Percentiles rank a stretch among this genome's conserved stretches.
Evolutionary conservation across 371 early-diverging fungal species (phyloP).

Genomic region (Apophysomyces variabilis): DNA sequence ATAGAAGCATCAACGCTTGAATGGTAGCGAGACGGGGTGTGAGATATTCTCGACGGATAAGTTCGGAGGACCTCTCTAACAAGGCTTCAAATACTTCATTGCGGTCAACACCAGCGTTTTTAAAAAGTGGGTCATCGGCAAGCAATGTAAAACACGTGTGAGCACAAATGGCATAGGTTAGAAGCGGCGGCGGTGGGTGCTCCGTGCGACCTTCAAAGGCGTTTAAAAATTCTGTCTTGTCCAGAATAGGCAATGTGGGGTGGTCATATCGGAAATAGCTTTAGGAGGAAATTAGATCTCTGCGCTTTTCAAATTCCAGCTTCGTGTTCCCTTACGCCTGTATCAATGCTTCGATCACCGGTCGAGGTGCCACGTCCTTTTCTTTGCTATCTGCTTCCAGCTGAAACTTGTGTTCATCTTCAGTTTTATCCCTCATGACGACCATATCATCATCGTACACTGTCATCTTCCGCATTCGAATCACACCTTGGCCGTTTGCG

Average conservation of each 20-base stretch:
- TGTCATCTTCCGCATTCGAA: slow-evolving; percentile 28
- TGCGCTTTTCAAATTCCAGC: neutral
- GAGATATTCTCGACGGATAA: slow-evolving; percentile 40
- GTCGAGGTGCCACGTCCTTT: slow-evolving; percentile 36
- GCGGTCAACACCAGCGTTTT: slow-evolving; percentile 26
- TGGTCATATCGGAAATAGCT: slow-evolving; percentile 37
- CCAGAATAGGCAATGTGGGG: slow-evolving; percentile 41
- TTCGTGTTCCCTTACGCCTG: slow-evolving; percentile 22
- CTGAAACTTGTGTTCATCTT: slow-evolving; percentile 29
- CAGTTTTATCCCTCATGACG: slow-evolving; percentile 39
- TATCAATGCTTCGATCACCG: slow-evolving; percentile 30
- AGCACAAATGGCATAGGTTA: slow-evolving; percentile 43
- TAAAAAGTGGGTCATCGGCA: slow-evolving; percentile 33
- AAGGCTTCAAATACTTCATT: slow-evolving; percentile 37
- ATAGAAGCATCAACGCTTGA: slow-evolving; percentile 46
- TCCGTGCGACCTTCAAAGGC: slow-evolving; percentile 36
- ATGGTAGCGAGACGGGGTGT: slow-evolving; percentile 42
- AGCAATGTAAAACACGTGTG: slow-evolving; percentile 38
- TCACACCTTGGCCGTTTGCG: slow-evolving; percentile 14
- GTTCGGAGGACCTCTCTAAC: slow-evolving; percentile 27
- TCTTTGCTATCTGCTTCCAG: slow-evolving; percentile 17
- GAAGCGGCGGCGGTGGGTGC: slow-evolving; percentile 37
- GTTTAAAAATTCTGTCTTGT: slow-evolving; percentile 38
- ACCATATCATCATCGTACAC: slow-evolving; percentile 43
- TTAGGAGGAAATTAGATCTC: slow-evolving; percentile 6